Base-by-base conservation (phyloP, 164 flowering plant species). In the Vitis riparia region DNA sequence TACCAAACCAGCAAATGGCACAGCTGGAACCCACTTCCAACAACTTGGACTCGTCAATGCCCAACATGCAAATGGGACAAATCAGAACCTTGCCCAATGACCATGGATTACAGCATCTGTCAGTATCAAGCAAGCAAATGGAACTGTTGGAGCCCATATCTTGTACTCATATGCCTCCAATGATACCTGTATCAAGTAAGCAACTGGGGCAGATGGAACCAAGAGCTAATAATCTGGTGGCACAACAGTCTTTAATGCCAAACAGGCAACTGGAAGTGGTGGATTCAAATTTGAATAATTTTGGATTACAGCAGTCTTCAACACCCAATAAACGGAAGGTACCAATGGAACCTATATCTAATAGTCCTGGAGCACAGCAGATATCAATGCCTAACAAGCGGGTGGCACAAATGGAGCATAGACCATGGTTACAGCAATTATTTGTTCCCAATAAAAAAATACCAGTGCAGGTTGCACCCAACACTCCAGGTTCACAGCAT, bases 251-350 rank as follows among this genome's bases (percentile, higher is more conserved):
- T 11, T 27, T 47, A 32, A 11, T 50, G 0, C 70, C 79, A 10
- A 66, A 66, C 47, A 72, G 58, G 44, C 76, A 68, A 51, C 12
- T 10, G 9, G 73, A 74, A 27, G 64, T 17, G 58, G 37, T 63
- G 78, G 79, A 48, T 53, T 23, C 44, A 30, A 63, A 71, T 75
- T 55, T 58, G 27, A 73, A 59, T 51, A 71, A 68, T 66, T 15
- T 66, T 3, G 75, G 74, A 16, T 55, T 77, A 4, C 77, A 72
- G 67, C 77, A 73, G 32, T 5, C 81, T 14, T 65, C 77, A 32
- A 9, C 59, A 23, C 65, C 84, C 48, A 69, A 13, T 17, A 89
- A 89, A 70, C 79, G 86, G 5, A 85, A 80, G 77, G 80, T 81
- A 53, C 80, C 79, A 1, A 57, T 70, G 68, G 90, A 75, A 47